Evolutionary conservation across 805 yeast genomes (phyloP).

Genomic region (Yarrowia porcina): DNA sequence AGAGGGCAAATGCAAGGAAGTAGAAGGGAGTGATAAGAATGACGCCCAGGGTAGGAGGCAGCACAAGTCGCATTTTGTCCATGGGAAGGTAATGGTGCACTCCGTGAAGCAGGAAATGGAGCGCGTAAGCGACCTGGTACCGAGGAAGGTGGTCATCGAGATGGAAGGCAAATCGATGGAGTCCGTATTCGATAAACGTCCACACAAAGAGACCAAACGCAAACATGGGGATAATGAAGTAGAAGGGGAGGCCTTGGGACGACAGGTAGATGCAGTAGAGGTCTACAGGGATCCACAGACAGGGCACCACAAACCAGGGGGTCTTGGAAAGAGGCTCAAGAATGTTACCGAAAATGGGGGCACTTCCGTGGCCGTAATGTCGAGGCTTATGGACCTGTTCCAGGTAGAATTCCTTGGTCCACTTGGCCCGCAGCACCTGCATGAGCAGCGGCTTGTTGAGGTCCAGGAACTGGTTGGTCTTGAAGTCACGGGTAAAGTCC

Average conservation of each 20-base stretch:
- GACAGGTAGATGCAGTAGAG: constrained; percentile 61
- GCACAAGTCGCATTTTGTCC: constrained; percentile 89
- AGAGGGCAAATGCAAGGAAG: constrained; percentile 64
- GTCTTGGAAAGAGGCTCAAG: constrained; percentile 88
- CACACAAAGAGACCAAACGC: constrained; percentile 81
- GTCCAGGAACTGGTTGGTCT: constrained; percentile 82
- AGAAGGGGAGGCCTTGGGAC: constrained; percentile 46
- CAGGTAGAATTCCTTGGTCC: constrained; percentile 83
- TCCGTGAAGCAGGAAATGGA: constrained; percentile 92
- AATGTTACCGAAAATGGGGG: constrained; percentile 91
- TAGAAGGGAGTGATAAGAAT: constrained; percentile 76
- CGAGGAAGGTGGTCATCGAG: constrained; percentile 84
- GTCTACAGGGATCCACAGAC: constrained; percentile 82
- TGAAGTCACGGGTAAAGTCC: constrained; percentile 66
- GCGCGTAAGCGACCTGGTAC: constrained; percentile 63
- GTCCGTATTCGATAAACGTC: constrained; percentile 83
- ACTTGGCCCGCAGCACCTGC: constrained; percentile 74
- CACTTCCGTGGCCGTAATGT: constrained; percentile 96
- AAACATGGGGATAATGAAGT: constrained; percentile 58
- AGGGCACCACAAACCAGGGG: constrained; percentile 92
- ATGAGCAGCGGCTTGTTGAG: constrained; percentile 72
- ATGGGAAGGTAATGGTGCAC: constrained; percentile 96
- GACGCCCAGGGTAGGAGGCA: constrained; percentile 89
- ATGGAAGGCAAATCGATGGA: constrained; percentile 93
- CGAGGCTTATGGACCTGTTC: constrained; percentile 98